Conservation (phyloP, 257 asterid genomes). For the Lycium ferocissimum region DNA sequence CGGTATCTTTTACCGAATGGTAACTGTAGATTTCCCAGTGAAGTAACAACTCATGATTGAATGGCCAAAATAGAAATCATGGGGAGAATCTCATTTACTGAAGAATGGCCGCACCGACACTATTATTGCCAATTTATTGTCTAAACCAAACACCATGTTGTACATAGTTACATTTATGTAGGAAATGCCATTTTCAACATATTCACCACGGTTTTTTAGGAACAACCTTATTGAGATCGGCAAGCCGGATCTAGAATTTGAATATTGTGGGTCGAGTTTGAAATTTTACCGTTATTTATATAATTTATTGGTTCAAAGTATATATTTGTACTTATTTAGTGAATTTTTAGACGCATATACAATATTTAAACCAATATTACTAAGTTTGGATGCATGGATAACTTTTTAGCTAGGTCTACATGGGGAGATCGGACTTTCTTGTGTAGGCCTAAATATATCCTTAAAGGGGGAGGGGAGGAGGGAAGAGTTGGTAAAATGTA, state of each 20-base stretch:
- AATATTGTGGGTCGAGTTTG: too few relatives aligned
- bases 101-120: slow-evolving; percentile 13
- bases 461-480: too few relatives aligned
- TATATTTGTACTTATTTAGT: too few relatives aligned
- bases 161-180: neutral
- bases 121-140: neutral
- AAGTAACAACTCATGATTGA: slow-evolving; percentile 7
- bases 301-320: too few relatives aligned
- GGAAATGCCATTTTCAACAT: neutral
- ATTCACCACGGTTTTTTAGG: neutral
- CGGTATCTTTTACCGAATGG: too few relatives aligned
- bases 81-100: neutral
- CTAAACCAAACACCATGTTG: neutral
- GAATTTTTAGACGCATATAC: too few relatives aligned
- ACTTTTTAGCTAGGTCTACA: too few relatives aligned
- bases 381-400: too few relatives aligned
- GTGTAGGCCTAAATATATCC: neutral
- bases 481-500: neutral
- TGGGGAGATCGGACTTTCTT: neutral
- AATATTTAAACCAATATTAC: too few relatives aligned
- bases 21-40: neutral
- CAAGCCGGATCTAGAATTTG: too few relatives aligned
- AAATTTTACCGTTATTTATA: too few relatives aligned
- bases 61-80: slow-evolving; percentile 22
- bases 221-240: neutral